phyloP scores from a whole-genome alignment of 2,329 filamentous ascomycete species.

The Colletotrichum tamarilloi region DNA sequence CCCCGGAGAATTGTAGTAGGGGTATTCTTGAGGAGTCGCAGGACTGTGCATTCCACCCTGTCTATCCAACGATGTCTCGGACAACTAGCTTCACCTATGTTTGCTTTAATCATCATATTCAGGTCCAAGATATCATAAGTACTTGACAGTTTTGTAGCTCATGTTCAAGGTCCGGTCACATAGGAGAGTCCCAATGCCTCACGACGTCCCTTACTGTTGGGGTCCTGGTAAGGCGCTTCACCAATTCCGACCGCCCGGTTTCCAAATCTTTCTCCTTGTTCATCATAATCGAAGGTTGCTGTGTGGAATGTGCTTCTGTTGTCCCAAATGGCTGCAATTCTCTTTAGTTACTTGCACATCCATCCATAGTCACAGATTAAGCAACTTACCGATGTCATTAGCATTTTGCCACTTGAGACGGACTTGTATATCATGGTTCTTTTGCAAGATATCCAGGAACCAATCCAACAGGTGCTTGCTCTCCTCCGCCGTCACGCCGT shows the following conservation, averaged over 20 bases:
- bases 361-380: too few species aligned
- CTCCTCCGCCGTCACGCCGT: constrained; percentile 55
- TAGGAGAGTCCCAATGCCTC: constrained; percentile 13
- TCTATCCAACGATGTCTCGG: too few species aligned
- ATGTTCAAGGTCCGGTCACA: not conserved
- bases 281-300: constrained; percentile 68
- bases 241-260: constrained; percentile 66
- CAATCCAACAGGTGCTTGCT: constrained; percentile 53
- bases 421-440: constrained; percentile 62
- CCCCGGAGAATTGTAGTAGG: too few species aligned
- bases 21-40: too few species aligned
- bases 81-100: too few species aligned
- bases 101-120: too few species aligned
- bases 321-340: constrained; percentile 65
- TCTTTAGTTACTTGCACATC: not conserved
- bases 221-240: constrained; percentile 65
- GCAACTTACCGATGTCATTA: constrained; percentile 49
- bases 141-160: not conserved
- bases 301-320: constrained; percentile 69
- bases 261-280: constrained; percentile 60
- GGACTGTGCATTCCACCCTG: too few species aligned
- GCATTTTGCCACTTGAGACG: constrained; percentile 56
- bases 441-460: constrained; percentile 53
- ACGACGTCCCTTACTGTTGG: constrained; percentile 54
- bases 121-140: too few species aligned